A percentile compares a stretch with the other conserved stretches of the same genome.
phyloP scores from a whole-genome alignment of 1,139 yeast genomes.

The Debaryomyces udenii region DNA sequence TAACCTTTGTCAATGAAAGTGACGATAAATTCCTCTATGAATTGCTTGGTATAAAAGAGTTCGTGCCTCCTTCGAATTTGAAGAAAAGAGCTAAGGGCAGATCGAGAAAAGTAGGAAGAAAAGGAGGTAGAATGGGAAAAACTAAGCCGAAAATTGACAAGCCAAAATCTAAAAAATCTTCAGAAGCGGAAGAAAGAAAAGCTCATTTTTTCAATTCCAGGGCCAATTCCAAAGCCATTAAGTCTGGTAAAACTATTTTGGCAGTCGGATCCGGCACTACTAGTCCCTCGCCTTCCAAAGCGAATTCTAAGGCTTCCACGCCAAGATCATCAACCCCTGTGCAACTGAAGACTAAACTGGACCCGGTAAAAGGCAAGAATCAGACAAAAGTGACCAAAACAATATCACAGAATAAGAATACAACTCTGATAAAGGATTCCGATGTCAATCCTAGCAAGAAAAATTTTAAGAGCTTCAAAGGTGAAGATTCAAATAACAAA shows the following conservation, averaged over 20 bases:
- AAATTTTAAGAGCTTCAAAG: neutral
- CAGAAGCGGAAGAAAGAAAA: slow-evolving; percentile 41
- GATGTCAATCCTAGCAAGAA: neutral
- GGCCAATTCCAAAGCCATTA: slow-evolving; percentile 36
- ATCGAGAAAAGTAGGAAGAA: slow-evolving; percentile 28
- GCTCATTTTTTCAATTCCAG: slow-evolving; percentile 42
- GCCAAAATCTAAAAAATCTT: slow-evolving; percentile 14
- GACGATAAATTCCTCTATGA: slow-evolving; percentile 52
- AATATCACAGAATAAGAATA: neutral
- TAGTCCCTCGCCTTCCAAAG: slow-evolving; percentile 16
- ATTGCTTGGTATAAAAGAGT: slow-evolving; percentile 54
- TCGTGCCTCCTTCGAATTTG: slow-evolving; percentile 24
- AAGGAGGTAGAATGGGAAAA: slow-evolving; percentile 25
- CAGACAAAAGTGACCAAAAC: neutral
- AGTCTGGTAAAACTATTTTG: slow-evolving; percentile 44
- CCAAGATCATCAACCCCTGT: slow-evolving; percentile 11
- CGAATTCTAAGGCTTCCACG: slow-evolving; percentile 10
- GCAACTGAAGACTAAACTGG: slow-evolving; percentile 1
- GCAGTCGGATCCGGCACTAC: slow-evolving; percentile 40
- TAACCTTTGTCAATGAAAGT: slow-evolving; percentile 44
- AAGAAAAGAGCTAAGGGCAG: slow-evolving; percentile 22
- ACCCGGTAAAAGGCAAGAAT: neutral
- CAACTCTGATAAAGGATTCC: neutral
- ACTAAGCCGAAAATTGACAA: slow-evolving; percentile 2
- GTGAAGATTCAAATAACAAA: neutral